Conservation (phyloP, 2,329 filamentous ascomycete genomes). For the Rachicladosporium sp. region DNA sequence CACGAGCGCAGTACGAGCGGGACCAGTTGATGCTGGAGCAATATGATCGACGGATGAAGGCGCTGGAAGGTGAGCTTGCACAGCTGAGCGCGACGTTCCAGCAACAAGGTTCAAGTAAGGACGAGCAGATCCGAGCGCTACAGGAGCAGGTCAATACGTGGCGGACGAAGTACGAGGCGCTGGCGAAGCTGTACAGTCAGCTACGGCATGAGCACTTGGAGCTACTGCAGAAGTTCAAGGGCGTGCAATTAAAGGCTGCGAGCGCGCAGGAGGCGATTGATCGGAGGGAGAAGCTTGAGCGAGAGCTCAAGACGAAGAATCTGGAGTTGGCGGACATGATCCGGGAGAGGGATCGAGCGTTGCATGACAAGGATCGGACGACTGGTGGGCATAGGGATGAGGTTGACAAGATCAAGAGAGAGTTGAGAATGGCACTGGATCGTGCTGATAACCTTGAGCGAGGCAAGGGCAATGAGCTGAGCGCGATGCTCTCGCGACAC, state of each 20-base stretch:
- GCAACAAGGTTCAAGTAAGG: slow-evolving; percentile 77
- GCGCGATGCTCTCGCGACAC: slow-evolving; percentile 86
- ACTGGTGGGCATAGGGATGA: slow-evolving; percentile 83
- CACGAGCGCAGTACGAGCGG: slow-evolving; percentile 88
- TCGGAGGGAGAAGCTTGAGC: slow-evolving; percentile 82
- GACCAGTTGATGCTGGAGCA: slow-evolving; percentile 95
- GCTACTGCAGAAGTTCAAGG: slow-evolving; percentile 89
- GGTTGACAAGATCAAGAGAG: slow-evolving; percentile 83
- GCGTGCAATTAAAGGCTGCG: slow-evolving; percentile 87
- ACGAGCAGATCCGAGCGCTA: slow-evolving; percentile 83
- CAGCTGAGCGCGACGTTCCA: slow-evolving; percentile 74
- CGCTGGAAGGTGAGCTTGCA: slow-evolving; percentile 72
- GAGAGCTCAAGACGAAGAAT: slow-evolving; percentile 98
- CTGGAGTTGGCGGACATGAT: slow-evolving; percentile 99
- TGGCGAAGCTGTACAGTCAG: slow-evolving; percentile 95
- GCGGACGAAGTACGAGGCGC: slow-evolving; percentile 90
- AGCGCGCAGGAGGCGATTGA: slow-evolving; percentile 97
- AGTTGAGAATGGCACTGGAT: slow-evolving; percentile 83
- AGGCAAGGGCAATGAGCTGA: slow-evolving; percentile 88
- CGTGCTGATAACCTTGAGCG: slow-evolving; percentile 84
- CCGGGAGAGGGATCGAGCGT: slow-evolving; percentile 79
- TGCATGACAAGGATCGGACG: slow-evolving; percentile 86
- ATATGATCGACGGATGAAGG: slow-evolving; percentile 87
- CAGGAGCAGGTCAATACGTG: slow-evolving; percentile 98
- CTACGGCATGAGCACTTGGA: slow-evolving; percentile 90